Evolutionary conservation across 2,329 filamentous ascomycete species (phyloP), one percentile per base, ranked within the genome.

Genomic region (Lecanicillium sp.): DNA sequence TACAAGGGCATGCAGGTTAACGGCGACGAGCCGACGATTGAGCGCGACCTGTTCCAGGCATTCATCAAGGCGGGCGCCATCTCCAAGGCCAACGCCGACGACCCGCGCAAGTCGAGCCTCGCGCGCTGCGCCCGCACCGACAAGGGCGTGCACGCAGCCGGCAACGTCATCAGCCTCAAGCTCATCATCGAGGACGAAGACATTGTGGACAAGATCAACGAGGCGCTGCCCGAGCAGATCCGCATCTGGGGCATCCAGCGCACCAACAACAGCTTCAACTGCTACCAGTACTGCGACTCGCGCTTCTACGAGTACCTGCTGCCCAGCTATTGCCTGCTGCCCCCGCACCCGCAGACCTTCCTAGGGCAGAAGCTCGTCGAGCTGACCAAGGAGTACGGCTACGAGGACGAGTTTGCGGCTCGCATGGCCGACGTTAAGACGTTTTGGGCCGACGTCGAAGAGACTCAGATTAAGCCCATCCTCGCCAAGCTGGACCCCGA

Each of bases 1-100:
- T 98, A 98, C 74, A 90, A 89, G 69, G 93, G 93, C 60, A 94
- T 98, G 84, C 93, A 98, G 70, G 86, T 98, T 62, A 83, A 84
- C 64, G 75, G 75, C 58, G 70, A 82, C 54, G 83, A 95, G 62
- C 90, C 90, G 70, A 98, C 91, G 0, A 97, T 98, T 54, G 93
- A 98, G 70, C 87, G 91, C 36, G 93, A 98, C 58, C 73, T 98
- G 3, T 98, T 98, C 70, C 80, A 82, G 26, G 93, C 93, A 3
- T 91, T 98, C 58, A 86, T 98, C 53, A 81, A 83, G 3, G 90
- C 93, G 3, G 87, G 90, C 15, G 90, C 93, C 32, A 95, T 98
- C 52, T 94, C 90, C 41, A 97, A 97, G 67, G 89, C 89, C 53
- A 98, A 98, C 62, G 93, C 93, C 19, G 84, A 95, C 58, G 93